Percentiles rank a stretch among this genome's conserved stretches.
phyloP scores from a whole-genome alignment of 2,329 filamentous ascomycete species.

The Graphiopsis chlorocephala region DNA sequence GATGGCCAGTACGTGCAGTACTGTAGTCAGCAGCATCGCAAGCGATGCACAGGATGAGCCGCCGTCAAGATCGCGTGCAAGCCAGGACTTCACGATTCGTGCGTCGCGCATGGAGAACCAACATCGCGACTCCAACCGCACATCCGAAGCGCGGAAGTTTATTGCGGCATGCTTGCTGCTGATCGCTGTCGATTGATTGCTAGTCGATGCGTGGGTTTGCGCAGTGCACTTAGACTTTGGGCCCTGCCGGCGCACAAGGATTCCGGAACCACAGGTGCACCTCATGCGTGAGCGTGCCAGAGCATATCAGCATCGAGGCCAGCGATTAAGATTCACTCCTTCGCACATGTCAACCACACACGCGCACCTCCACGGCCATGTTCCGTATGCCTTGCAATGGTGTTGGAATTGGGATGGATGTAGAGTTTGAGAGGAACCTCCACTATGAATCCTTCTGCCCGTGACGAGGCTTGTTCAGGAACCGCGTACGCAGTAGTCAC shows the following conservation, averaged over 20 bases:
- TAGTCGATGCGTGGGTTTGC: not conserved
- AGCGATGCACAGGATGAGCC: not conserved
- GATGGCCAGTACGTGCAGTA: not conserved
- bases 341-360: not conserved
- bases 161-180: conserved; percentile 5
- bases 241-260: conserved; percentile 9
- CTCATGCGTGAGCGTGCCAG: not conserved
- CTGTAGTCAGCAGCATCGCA: not conserved
- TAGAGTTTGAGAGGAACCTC: not conserved
- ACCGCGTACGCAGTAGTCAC: not conserved
- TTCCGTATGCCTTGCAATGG: not conserved
- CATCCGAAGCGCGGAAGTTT: conserved; percentile 4
- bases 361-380: not conserved
- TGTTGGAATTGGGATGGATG: not conserved
- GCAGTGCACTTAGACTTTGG: not conserved
- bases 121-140: not conserved
- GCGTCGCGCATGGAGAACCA: not conserved
- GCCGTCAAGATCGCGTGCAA: conserved; percentile 1
- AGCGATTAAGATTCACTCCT: not conserved
- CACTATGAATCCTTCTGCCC: not conserved
- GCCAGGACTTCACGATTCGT: conserved; percentile 7
- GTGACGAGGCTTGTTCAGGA: conserved; percentile 5
- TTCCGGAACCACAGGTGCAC: not conserved
- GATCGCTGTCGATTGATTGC: conserved; percentile 6
- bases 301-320: not conserved